Conservation (phyloP, 2,329 filamentous ascomycete genomes). For the Rhinocladiella similis region DNA sequence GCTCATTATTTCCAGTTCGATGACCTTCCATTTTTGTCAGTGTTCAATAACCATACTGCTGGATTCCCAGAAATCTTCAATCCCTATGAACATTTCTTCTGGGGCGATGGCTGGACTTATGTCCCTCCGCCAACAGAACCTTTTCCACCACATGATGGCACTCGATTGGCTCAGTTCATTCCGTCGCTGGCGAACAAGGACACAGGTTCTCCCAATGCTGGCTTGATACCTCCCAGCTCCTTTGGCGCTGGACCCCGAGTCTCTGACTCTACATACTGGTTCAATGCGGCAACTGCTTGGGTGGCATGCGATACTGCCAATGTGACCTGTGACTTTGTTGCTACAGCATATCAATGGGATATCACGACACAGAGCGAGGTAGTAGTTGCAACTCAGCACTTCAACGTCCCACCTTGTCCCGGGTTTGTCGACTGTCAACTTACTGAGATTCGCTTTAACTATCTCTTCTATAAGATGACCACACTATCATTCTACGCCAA, state of each 20-base stretch:
- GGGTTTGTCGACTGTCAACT: slow-evolving; percentile 42
- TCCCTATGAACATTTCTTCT: slow-evolving; percentile 54
- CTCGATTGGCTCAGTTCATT: slow-evolving; percentile 37
- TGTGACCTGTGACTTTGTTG: slow-evolving; percentile 37
- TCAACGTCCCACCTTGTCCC: slow-evolving; percentile 44
- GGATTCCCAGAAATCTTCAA: slow-evolving; percentile 43
- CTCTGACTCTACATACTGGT: slow-evolving; percentile 49
- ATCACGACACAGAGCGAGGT: slow-evolving; percentile 34
- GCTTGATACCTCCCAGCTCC: slow-evolving; percentile 39
- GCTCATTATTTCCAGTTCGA: slow-evolving; percentile 30
- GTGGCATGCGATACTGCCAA: slow-evolving; percentile 51
- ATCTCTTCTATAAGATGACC: slow-evolving; percentile 43
- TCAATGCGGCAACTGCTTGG: slow-evolving; percentile 49
- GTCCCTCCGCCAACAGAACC: slow-evolving; percentile 46
- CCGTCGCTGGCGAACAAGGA: slow-evolving; percentile 48
- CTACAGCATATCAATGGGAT: slow-evolving; percentile 49
- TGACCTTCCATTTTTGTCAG: slow-evolving; percentile 29
- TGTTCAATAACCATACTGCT: slow-evolving; percentile 32
- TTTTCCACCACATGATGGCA: slow-evolving; percentile 38
- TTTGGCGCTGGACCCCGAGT: slow-evolving; percentile 50
- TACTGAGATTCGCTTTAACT: slow-evolving; percentile 43
- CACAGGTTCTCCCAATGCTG: slow-evolving; percentile 32
- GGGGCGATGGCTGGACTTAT: slow-evolving; percentile 52
- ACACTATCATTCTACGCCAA: slow-evolving; percentile 52
- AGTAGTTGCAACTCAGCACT: slow-evolving; percentile 38